Evolutionary conservation across 73 alveolate species (phyloP).

Genomic region (Paramecium primaurelia): DNA sequence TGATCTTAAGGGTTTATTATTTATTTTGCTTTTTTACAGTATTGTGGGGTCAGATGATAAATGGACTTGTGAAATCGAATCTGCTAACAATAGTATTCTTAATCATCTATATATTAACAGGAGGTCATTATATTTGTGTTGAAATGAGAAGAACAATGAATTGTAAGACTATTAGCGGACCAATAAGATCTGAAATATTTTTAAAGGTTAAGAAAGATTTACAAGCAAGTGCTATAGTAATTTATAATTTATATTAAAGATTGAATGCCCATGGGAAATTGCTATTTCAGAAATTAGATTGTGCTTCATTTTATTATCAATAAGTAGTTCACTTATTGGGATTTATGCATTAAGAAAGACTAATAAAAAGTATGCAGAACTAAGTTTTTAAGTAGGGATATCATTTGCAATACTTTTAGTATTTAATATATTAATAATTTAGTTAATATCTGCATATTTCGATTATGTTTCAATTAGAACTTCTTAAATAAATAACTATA

Average conservation of each 20-base stretch:
- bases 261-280: constrained; percentile 66
- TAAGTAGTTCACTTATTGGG: constrained; percentile 8
- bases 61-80: constrained; percentile 64
- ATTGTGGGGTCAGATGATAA: constrained; percentile 52
- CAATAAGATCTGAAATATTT: constrained; percentile 59
- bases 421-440: neutral
- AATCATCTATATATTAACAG: neutral
- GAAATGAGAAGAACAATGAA: constrained; percentile 60
- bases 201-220: constrained; percentile 49
- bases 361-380: constrained; percentile 59
- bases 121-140: constrained; percentile 40
- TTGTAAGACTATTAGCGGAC: constrained; percentile 61
- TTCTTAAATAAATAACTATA: constrained; percentile 48
- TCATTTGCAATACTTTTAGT: constrained; percentile 36
- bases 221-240: constrained; percentile 54
- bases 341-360: constrained; percentile 32
- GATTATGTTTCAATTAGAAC: constrained; percentile 57
- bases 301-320: constrained; percentile 47
- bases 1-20: constrained; percentile 6
- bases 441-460: constrained; percentile 55
- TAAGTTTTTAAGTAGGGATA: neutral
- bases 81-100: constrained; percentile 1
- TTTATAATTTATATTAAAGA: neutral
- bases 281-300: constrained; percentile 65
- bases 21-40: constrained; percentile 8